Evolutionary conservation across 257 asterid species (phyloP), one percentile per base, ranked within the genome.

Genomic region (Rehmannia glutinosa): DNA sequence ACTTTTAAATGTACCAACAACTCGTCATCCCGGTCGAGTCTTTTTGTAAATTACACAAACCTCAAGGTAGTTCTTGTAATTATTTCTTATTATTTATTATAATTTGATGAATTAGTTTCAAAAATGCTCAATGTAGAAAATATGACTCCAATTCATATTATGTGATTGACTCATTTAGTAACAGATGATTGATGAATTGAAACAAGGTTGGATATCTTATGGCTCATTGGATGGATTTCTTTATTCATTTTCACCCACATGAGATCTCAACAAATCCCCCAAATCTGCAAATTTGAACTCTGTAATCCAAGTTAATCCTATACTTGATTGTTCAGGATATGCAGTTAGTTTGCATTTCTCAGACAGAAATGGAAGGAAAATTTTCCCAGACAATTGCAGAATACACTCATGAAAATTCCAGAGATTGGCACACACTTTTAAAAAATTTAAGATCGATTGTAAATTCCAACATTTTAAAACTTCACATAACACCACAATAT

Each of bases 181-280:
- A 51, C 32, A 11, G 52, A 49, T 65, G 60, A 23, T 62, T 69
- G 75, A 66, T 75, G 76, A 64, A 52, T n/a, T n/a, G n/a, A n/a
- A n/a, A 65, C 85, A 94, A n/a, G 97, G 99, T 43, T 94, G 99
- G 99, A 80, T 94, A 81, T 88, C 96, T 32, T 74, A 83, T 56
- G 97, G 99, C 33, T 94, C 99, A 6, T 71, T 91, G 83, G 97
- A 94, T 41, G 97, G 99, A 19, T 85, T 65, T 72, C 85, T 94
- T 23, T 94, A 94, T 66, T 94, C 97, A 3, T 91, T 88, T 82
- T 94, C 99, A 1, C 93, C 86, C 3, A 53, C 75, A 2, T 96
- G 99, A 42, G 78, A 28, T 60, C 80, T 77, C 41, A 82, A 59
- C 52, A 94, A 78, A 66, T 88, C 85, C 69, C 92, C 96, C 10